These are phyloP conservation scores for Selaginella moellendorffii DNA, from an alignment of 75 land plant genomes.

Conservation along the genomic window DNA sequence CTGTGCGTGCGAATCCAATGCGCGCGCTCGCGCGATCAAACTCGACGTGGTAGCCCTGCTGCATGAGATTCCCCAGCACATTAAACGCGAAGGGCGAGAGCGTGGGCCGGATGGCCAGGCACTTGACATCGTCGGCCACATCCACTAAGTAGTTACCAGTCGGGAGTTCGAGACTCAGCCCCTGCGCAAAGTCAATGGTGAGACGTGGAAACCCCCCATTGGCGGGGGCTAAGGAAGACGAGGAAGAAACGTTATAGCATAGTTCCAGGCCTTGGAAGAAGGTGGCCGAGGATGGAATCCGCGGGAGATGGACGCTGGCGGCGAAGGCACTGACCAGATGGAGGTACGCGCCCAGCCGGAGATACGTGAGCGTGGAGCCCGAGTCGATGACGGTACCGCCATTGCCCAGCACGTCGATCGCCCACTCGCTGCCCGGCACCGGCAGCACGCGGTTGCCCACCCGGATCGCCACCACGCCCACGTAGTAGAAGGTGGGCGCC, in stretches of 20 bases:
- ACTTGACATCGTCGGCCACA: slow-evolving; percentile 11
- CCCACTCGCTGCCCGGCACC: slow-evolving; percentile 36
- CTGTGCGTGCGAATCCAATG: neutral
- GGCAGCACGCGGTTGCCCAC: slow-evolving; percentile 20
- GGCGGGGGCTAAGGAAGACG: no score
- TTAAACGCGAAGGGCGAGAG: slow-evolving; percentile 4
- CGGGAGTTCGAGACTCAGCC: neutral
- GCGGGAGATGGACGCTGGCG: slow-evolving; percentile 21
- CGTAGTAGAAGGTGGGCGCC: slow-evolving; percentile 45
- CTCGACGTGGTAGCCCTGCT: neutral
- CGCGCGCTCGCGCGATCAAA: neutral
- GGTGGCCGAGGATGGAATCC: slow-evolving; percentile 11
- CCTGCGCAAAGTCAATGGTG: neutral
- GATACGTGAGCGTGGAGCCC: slow-evolving; percentile 48
- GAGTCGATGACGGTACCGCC: slow-evolving; percentile 61
- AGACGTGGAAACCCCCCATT: neutral
- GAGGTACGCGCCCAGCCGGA: slow-evolving; percentile 31
- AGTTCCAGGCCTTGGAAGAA: neutral
- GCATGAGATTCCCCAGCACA: neutral
- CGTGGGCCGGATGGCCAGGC: neutral
- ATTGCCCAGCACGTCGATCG: slow-evolving; percentile 36
- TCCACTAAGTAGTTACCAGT: neutral
- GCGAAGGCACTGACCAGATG: slow-evolving; percentile 21
- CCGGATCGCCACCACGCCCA: slow-evolving; percentile 20
- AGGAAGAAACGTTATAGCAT: neutral